A percentile compares a stretch with the other conserved stretches of the same genome.
These are phyloP conservation scores for Plasmodium coatneyi DNA, from an alignment of 169 alveolate species.

Conservation along the genomic window DNA sequence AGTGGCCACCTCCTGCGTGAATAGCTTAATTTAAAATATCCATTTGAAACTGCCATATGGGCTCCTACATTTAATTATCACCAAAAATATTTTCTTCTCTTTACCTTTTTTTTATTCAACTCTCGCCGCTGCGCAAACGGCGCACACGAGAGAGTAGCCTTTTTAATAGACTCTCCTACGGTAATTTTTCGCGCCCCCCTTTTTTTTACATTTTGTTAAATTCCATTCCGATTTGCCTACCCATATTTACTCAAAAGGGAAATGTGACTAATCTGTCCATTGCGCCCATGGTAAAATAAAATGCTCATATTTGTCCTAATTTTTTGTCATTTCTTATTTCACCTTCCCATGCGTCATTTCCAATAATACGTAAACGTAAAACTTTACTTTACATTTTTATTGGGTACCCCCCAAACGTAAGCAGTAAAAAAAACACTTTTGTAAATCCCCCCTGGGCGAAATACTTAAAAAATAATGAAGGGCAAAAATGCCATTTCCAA, in stretches of 20 bases:
- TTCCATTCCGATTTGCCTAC: neutral
- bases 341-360: neutral
- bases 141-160: constrained; percentile 2
- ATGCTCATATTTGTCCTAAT: neutral
- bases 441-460: neutral
- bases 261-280: neutral
- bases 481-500: neutral
- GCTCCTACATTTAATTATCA: neutral
- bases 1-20: neutral
- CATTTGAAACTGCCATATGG: neutral
- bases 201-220: neutral
- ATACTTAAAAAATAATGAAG: constrained; percentile 22
- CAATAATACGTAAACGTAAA: neutral
- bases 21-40: neutral
- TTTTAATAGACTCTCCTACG: neutral
- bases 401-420: neutral
- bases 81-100: neutral
- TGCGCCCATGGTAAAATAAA: neutral
- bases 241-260: neutral
- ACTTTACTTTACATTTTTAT: neutral
- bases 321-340: neutral
- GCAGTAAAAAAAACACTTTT: neutral
- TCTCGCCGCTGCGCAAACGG: neutral
- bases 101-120: neutral
- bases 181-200: neutral